These are phyloP conservation scores for Ustilago cynodontis DNA, from an alignment of 1,284 basidiomycete species.

Conservation along the genomic window DNA sequence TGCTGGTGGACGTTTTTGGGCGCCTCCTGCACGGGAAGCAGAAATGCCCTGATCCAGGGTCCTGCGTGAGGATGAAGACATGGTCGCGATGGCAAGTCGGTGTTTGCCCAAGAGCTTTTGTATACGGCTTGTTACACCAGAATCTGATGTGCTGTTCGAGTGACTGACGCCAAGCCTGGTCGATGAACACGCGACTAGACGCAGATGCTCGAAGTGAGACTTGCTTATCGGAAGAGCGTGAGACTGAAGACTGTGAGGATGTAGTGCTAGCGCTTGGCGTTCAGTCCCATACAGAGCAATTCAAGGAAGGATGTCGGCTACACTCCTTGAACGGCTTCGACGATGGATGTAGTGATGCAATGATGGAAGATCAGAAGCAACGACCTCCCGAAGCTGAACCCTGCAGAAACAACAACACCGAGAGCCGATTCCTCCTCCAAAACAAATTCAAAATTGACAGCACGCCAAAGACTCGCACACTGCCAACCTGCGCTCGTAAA, in stretches of 20 bases:
- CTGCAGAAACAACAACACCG: slow-evolving; percentile 10
- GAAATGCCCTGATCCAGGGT: slow-evolving; percentile 44
- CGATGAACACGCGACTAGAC: not conserved
- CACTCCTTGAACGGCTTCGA: no score
- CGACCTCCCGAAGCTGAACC: not conserved
- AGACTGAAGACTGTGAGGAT: not conserved
- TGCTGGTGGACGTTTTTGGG: slow-evolving; percentile 42
- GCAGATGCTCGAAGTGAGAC: not conserved
- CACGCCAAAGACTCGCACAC: not conserved
- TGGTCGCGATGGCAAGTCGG: not conserved
- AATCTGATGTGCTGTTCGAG: no score
- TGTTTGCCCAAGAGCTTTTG: not conserved
- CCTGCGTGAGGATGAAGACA: slow-evolving; percentile 28
- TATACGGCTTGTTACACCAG: no score
- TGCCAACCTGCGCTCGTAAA: not conserved
- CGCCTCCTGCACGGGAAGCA: slow-evolving; percentile 39
- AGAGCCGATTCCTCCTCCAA: slow-evolving; percentile 6
- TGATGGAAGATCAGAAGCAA: not conserved
- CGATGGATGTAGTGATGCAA: not conserved
- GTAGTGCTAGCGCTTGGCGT: no score
- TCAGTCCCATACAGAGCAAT: no score
- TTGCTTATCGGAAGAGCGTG: not conserved
- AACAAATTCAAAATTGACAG: not conserved
- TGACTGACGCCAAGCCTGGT: not conserved
- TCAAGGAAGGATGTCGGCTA: no score